These are phyloP conservation scores for Chenopodium suecicum DNA, from an alignment of 148 eudicot species.

Conservation along the genomic window DNA sequence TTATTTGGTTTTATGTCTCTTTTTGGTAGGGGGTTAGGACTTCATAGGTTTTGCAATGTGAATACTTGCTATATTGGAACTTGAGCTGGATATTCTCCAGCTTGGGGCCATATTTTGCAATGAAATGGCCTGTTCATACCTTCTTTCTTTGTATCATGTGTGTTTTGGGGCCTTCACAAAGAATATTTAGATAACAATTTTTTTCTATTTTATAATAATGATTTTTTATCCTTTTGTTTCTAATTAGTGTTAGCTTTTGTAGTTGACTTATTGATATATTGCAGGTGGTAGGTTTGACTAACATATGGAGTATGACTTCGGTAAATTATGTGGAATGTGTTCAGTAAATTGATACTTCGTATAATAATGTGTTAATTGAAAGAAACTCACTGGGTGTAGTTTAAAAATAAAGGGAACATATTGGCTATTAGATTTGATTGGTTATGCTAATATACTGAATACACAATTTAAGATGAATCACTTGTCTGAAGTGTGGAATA, in stretches of 20 bases:
- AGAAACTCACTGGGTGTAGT: not conserved
- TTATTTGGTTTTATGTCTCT: not conserved
- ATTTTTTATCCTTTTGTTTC: too few species aligned
- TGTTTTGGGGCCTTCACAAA: not conserved
- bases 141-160: not conserved
- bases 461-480: not conserved
- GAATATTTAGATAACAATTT: too few species aligned
- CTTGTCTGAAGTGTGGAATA: not conserved
- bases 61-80: not conserved
- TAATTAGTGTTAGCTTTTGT: too few species aligned
- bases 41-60: not conserved
- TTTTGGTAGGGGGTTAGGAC: too few species aligned
- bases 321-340: not conserved
- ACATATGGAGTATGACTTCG: not conserved
- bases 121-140: not conserved
- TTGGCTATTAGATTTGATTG: not conserved
- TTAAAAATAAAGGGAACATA: not conserved
- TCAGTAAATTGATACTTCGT: not conserved
- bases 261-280: too few species aligned
- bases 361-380: not conserved
- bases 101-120: not conserved
- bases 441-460: not conserved
- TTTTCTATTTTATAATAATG: too few species aligned
- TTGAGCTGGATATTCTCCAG: not conserved
- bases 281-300: too few species aligned